Evolutionary conservation across 2,329 filamentous ascomycete genomes (phyloP), one percentile per base, ranked within the genome.

Genomic region (Blumeriella jaapii): DNA sequence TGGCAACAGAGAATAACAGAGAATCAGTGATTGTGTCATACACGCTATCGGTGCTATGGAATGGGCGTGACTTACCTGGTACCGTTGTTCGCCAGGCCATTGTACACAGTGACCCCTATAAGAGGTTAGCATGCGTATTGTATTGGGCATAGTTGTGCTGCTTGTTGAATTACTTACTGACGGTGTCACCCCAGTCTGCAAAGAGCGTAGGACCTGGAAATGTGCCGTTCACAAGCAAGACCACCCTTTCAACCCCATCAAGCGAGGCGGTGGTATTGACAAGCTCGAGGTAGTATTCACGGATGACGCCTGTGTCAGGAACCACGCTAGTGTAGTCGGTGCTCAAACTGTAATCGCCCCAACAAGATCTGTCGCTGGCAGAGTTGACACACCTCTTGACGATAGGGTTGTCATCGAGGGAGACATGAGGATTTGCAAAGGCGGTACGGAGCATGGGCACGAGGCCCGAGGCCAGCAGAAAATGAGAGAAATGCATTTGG

Each of bases 281-380:
- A 8, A 53, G 31, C 17, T 49, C 45, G 26, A 50, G 34, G n/a
- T 39, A 42, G 24, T 54, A 54, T 17, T 60, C 59, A 8, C 72
- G 59, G 14, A 68, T 71, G 2, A 73, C 63, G 20, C 61, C 59
- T 12, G 61, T 64, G 29, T 61, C 52, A 5, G 60, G 60, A 11
- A 49, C 50, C n/a, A 53, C 50, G n/a, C 46, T 44, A n/a, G 53
- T 54, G 42, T 59, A 61, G 33, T 62, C 53, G 3, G 58, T 65
- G 25, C 61, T 54, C 29, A 69, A 58, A 31, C 61, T 62, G 40
- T 63, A 65, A 27, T 68, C 57, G 15, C 67, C 66, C 68, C 67
- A 67, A 27, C 49, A 49, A 10, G 41, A 42, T 24, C 51, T 30
- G 20, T 48, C 46, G 14, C 25, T 34, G n/a, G 49, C 44, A 17